A percentile compares a stretch with the other conserved stretches of the same genome.
Conservation (phyloP, 352 stramenopile species). For the Saprolegnia parasitica region DNA sequence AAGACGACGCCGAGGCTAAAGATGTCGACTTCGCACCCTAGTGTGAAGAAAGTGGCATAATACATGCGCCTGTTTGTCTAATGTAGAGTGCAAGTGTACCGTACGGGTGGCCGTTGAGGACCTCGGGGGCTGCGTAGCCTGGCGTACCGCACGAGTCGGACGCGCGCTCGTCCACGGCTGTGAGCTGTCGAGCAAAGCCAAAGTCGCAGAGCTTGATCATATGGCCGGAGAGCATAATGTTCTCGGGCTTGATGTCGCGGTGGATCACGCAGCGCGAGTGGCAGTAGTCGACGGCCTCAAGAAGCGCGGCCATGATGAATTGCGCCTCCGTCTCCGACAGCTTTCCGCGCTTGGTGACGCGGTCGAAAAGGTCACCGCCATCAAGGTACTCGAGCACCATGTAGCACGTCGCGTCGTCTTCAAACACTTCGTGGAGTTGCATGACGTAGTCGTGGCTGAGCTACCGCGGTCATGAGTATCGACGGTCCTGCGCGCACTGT, state of each 20-base stretch:
- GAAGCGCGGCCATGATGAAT: constrained; percentile 60
- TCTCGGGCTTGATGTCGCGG: constrained; percentile 83
- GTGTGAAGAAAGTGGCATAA: not conserved
- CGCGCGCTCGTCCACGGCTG: constrained; percentile 54
- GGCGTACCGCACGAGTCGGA: constrained; percentile 77
- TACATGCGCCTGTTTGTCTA: not conserved
- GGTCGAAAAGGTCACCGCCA: constrained; percentile 83
- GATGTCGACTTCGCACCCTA: constrained; percentile 60
- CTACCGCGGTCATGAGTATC: constrained; percentile 42
- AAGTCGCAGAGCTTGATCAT: constrained; percentile 84
- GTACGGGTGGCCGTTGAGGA: constrained; percentile 77
- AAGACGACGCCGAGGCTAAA: constrained; percentile 86
- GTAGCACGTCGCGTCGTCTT: constrained; percentile 94
- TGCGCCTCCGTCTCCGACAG: constrained; percentile 63
- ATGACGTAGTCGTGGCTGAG: constrained; percentile 88
- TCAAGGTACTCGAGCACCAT: constrained; percentile 96
- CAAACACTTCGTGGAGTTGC: constrained; percentile 89
- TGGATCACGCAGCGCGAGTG: constrained; percentile 85
- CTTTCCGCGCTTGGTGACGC: constrained; percentile 81
- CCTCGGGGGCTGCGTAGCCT: constrained; percentile 78
- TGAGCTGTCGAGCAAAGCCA: constrained; percentile 73
- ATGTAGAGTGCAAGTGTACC: constrained; percentile 33
- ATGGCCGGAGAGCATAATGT: constrained; percentile 63
- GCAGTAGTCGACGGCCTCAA: constrained; percentile 89
- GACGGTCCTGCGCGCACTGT: constrained; percentile 87